phyloP scores from a whole-genome alignment of 1,139 yeast genomes.

The Zygoascus meyerae region DNA sequence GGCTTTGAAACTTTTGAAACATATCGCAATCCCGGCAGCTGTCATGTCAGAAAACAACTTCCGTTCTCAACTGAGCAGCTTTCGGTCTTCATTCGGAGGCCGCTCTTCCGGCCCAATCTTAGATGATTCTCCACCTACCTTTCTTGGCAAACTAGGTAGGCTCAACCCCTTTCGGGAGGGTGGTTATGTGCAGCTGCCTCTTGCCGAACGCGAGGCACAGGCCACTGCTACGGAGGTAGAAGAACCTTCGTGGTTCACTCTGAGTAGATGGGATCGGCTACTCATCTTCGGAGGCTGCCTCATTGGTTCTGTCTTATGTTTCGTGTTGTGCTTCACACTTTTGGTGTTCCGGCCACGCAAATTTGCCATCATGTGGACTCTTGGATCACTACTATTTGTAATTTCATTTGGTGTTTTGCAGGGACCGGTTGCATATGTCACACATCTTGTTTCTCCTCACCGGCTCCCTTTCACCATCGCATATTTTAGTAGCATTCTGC shows the following conservation, averaged over 20 bases:
- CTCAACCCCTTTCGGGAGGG: conserved; percentile 38
- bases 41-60: conserved; percentile 31
- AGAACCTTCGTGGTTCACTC: conserved; percentile 55
- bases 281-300: conserved; percentile 74
- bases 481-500: conserved; percentile 67
- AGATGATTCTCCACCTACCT: conserved; percentile 29
- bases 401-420: conserved; percentile 86
- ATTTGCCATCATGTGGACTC: conserved; percentile 79
- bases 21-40: no score
- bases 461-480: conserved; percentile 75
- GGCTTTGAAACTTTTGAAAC: no score
- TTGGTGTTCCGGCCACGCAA: conserved; percentile 86
- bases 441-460: conserved; percentile 68
- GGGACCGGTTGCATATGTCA: conserved; percentile 76
- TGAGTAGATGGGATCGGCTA: conserved; percentile 75
- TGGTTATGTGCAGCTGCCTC: conserved; percentile 48
- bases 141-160: conserved; percentile 38
- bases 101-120: conserved; percentile 28
- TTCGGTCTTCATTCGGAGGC: conserved; percentile 27
- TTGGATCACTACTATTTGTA: conserved; percentile 83
- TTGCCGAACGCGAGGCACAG: conserved; percentile 46
- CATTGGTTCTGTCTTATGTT: conserved; percentile 70
- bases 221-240: conserved; percentile 31
- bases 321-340: conserved; percentile 77
- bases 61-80: conserved; percentile 30